Conservation (phyloP, 2,329 filamentous ascomycete species). For the Botrytis pseudocinerea region DNA sequence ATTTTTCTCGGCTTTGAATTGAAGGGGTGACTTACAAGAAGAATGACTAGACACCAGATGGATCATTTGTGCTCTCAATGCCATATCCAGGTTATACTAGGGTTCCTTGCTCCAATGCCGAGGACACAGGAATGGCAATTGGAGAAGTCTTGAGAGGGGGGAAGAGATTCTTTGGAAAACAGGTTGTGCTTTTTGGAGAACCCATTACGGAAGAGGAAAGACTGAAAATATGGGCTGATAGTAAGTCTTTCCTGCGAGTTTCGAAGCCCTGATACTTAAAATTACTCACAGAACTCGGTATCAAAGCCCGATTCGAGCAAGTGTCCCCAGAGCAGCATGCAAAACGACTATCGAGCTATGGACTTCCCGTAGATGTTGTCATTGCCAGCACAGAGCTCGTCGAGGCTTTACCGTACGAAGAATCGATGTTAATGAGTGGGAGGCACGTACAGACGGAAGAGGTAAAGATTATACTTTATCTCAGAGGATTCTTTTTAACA, state of each 20-base stretch:
- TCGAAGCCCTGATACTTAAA: not conserved
- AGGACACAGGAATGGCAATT: constrained; percentile 10
- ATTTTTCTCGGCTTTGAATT: not conserved
- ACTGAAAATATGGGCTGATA: not conserved
- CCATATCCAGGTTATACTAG: not conserved
- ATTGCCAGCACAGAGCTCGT: constrained; percentile 10
- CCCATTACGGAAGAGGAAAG: not conserved
- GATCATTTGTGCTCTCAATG: not conserved
- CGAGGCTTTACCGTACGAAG: not conserved
- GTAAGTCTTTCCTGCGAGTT: not conserved
- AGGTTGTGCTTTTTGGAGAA: not conserved
- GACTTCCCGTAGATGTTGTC: not conserved
- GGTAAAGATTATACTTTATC: not conserved
- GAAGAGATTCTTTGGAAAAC: not conserved
- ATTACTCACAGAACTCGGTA: not conserved
- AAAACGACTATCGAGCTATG: not conserved
- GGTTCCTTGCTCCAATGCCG: constrained; percentile 4
- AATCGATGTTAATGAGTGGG: not conserved
- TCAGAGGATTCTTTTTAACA: not conserved
- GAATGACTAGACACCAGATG: not conserved
- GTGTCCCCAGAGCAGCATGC: not conserved
- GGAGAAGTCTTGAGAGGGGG: not conserved
- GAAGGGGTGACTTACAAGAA: not conserved
- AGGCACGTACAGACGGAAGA: constrained; percentile 9
- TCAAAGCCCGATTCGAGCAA: constrained; percentile 6